These are phyloP conservation scores for Lagenaria siceraria DNA, from an alignment of 306 rosid genomes.

Conservation along the genomic window DNA sequence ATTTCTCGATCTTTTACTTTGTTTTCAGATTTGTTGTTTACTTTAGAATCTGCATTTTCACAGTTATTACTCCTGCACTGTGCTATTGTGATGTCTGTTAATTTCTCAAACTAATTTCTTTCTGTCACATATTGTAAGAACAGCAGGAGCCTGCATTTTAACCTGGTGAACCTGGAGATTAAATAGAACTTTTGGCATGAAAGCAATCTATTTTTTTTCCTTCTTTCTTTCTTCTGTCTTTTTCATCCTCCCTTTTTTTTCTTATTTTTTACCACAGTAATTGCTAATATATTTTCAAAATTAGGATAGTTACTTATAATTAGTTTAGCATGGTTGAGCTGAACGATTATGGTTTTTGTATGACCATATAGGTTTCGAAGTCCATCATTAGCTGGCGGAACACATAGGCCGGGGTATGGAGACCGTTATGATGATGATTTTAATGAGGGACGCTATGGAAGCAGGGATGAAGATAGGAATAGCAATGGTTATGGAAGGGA, in stretches of 20 bases:
- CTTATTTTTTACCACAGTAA: not conserved
- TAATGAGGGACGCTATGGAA: conserved; percentile 39
- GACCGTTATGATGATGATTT: conserved; percentile 69
- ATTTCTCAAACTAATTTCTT: not conserved
- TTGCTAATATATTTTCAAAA: not conserved
- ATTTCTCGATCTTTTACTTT: not conserved
- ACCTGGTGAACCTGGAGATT: not conserved
- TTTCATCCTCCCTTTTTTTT: not conserved
- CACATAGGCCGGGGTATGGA: conserved; percentile 64
- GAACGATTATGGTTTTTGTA: not conserved
- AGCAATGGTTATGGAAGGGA: conserved; percentile 52
- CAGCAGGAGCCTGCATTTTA: not conserved
- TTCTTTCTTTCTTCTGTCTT: not conserved
- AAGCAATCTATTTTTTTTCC: not conserved
- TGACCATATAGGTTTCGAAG: conserved; percentile 55
- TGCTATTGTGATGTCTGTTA: not conserved
- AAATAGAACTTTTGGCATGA: not conserved
- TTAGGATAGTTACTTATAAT: not conserved
- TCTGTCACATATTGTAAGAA: not conserved
- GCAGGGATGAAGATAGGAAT: conserved; percentile 63
- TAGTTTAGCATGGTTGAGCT: not conserved
- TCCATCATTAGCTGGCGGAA: conserved; percentile 47
- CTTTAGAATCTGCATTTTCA: not conserved
- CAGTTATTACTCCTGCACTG: not conserved
- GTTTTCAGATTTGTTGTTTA: not conserved